Percentiles rank a stretch among this genome's conserved stretches.
Evolutionary conservation across 495 filamentous ascomycete genomes (phyloP).

Genomic region (Hypoxylon crocopeplum): DNA sequence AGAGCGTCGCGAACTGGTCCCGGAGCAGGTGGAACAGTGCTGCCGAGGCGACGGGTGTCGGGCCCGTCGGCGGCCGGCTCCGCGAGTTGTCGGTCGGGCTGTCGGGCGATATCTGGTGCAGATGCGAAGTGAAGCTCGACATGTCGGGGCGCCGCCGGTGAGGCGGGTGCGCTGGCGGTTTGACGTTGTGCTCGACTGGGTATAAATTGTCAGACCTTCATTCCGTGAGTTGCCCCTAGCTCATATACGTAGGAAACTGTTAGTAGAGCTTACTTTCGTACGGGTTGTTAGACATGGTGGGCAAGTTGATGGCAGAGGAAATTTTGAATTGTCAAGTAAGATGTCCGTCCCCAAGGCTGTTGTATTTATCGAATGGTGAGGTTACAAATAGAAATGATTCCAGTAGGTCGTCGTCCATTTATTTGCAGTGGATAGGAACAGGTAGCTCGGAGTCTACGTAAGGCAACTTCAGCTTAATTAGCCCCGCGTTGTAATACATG

Average conservation of each 20-base stretch:
- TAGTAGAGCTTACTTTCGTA: slow-evolving; percentile 50
- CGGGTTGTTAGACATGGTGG: slow-evolving; percentile 51
- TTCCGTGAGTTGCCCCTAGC: no score
- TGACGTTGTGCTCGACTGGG: slow-evolving; percentile 88
- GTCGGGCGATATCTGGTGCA: slow-evolving; percentile 65
- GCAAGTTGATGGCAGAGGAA: neutral
- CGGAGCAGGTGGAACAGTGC: slow-evolving; percentile 63
- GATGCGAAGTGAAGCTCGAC: slow-evolving; percentile 83
- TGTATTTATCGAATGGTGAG: no score
- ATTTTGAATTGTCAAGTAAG: neutral
- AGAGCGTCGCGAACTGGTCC: slow-evolving; percentile 55
- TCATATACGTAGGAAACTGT: no score
- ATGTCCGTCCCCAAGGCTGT: no score
- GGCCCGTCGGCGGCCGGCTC: slow-evolving; percentile 64
- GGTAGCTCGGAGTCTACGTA: slow-evolving; percentile 23
- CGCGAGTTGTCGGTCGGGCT: slow-evolving; percentile 43
- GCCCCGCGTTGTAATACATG: slow-evolving; percentile 10
- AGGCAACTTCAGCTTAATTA: slow-evolving; percentile 3
- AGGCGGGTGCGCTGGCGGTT: slow-evolving; percentile 46
- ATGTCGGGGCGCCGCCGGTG: slow-evolving; percentile 77
- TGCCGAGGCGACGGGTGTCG: slow-evolving; percentile 75
- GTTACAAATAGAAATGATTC: no score
- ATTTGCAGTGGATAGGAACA: neutral
- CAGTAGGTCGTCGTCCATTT: neutral
- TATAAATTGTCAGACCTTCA: neutral